Conservation (phyloP, 1,284 basidiomycete genomes). For the Rhodotorula mucilaginosa region DNA sequence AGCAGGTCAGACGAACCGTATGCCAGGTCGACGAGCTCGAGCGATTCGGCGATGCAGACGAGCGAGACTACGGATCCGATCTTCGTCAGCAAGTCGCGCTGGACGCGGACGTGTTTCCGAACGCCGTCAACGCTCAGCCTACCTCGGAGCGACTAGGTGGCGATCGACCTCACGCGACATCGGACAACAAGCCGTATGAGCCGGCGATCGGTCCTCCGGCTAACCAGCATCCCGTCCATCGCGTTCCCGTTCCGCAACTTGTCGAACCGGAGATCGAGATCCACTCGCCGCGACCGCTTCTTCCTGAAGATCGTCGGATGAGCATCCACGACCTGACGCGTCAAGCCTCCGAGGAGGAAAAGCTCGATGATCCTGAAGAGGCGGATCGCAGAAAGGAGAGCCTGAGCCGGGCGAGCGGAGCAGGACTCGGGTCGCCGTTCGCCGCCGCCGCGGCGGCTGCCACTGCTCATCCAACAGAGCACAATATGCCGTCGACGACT, state of each 20-base stretch:
- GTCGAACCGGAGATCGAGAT: neutral
- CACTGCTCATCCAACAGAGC: too few species aligned
- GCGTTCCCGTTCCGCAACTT: slow-evolving; percentile 9
- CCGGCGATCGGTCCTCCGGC: neutral
- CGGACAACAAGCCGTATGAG: too few species aligned
- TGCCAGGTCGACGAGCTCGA: slow-evolving; percentile 5
- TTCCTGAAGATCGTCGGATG: neutral
- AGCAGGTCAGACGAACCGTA: neutral
- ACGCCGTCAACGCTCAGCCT: neutral
- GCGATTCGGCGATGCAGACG: neutral
- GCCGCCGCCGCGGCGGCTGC: neutral
- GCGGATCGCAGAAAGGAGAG: slow-evolving; percentile 3
- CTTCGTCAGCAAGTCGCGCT: slow-evolving; percentile 3
- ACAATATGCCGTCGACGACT: neutral
- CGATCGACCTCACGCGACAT: neutral
- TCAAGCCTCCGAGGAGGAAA: slow-evolving; percentile 14
- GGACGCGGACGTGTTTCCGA: neutral
- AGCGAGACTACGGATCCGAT: neutral
- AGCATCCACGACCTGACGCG: slow-evolving; percentile 7
- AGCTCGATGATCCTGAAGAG: neutral
- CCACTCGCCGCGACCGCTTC: neutral
- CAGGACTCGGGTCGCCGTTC: slow-evolving; percentile 8
- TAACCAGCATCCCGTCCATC: slow-evolving; percentile 1
- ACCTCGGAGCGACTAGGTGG: neutral
- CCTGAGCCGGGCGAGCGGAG: slow-evolving; percentile 11